Evolutionary conservation across 78 protist species (phyloP), one percentile per base, ranked within the genome.

Genomic region (Dictyostelium capitatum): DNA sequence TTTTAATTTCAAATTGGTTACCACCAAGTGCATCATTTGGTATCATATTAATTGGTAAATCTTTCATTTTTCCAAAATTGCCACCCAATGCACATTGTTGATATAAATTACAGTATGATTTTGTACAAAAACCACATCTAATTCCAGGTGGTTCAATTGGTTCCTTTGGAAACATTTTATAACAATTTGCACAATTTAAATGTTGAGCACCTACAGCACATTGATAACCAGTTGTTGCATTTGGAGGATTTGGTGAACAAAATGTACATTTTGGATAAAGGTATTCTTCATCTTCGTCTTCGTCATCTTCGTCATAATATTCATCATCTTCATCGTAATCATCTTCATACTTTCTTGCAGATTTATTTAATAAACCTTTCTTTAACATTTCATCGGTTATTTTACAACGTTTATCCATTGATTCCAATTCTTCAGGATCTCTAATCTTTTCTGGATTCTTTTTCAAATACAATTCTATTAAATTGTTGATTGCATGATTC

Each of bases 401-500:
- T 25, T 82, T 79, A 23, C 54, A 80, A 67, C 53, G 37, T n/a
- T 53, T 15, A 77, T 89, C 96, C 83, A 89, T 70, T 17, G 62
- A 83, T 9, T 46, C 54, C 7, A 95, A 62, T 56, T 89, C 94
- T 2, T 79, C 90, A 30, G 79, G 84, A 30, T 74, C 83, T n/a
- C 92, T n/a, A 25, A 37, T 30, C 20, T 69, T 77, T 17, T n/a
- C 47, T 11, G 96, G 94, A 46, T 82, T 67, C 28, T 30, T 51
- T 75, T 81, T 37, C 6, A 95, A 47, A 80, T 48, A 80, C 4
- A 56, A 46, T 17, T 95, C 96, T 9, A 95, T 85, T 2, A 95
- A 59, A 64, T 89, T 89, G n/a, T 77, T 65, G 23, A 95, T 87
- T 47, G 78, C 72, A 43, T 89, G 94, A 47, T 89, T 95, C 90